Evolutionary conservation across 495 filamentous ascomycete genomes (phyloP), one percentile per base, ranked within the genome.

Genomic region (Podospora comata): DNA sequence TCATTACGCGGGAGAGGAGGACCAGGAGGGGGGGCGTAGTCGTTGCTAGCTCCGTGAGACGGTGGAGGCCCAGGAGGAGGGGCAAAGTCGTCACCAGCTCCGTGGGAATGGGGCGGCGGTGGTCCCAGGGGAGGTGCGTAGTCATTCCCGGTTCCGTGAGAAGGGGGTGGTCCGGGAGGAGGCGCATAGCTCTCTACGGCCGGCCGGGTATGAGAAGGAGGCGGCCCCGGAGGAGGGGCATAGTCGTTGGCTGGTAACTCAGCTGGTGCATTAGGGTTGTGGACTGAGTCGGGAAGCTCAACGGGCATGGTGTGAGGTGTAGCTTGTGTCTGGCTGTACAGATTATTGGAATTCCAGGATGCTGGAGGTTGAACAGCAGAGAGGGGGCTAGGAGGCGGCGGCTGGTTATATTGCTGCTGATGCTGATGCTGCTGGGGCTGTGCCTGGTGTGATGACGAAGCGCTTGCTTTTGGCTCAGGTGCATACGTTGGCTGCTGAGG

Each of bases 1-100:
- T 70, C 55, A 72, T 2, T 71, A 16, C 55, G 69, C 4, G 67
- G 67, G 1, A 75, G 79, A 3, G 78, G 82, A 5, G 81, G 75
- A 0, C 75, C 77, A 0, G 78, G 67, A 18, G 81, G 80, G 53
- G 80, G 76, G 64, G 70, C 65, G 34, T 60, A 76, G 48, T 85
- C 74, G 3, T 71, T 63, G 67, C 39, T 26, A 60, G 61, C 30
- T 67, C 30, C 7, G 30, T 32, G 30, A 32, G 30, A 32, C 3
- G 88, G 85, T 0, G 81, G 80, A 1, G 78, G 81, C 0, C 79
- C 76, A 0, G 81, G 82, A 3, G 83, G 78, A 5, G 75, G 75
- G 6, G 19, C 34, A 13, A n/a, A 76, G 65, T 70, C 55, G 72
- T 2, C 71, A 9, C 55, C 30, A 32, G 30, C 30, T 32, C 30